Base-by-base conservation (phyloP, 306 rosid species). In the Mimosa pudica region DNA sequence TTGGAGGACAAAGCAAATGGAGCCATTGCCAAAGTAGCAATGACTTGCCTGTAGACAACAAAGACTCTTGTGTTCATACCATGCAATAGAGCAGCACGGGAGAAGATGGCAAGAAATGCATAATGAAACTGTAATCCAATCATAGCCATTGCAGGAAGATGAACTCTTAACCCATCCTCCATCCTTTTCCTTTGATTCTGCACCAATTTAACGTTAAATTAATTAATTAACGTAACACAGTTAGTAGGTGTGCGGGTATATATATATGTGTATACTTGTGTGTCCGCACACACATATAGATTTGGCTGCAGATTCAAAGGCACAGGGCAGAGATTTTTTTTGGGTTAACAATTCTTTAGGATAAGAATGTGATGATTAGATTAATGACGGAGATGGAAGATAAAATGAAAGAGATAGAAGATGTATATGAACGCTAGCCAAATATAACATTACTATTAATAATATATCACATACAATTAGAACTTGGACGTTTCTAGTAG, bases 31-130 rank as follows among this genome's bases (percentile, higher is more conserved):
- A 90, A 78, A 68, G 96, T 88, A 78, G 92, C 92, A 79, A 88
- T 69, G 73, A 81, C 91, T 70, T 90, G 96, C 47, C 97, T 85
- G 60, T 93, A 90, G 2, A 77, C 88, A 32, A 90, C 90, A 47
- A 88, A 88, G 4, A 88, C 89, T 1, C 90, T 85, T 1, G 96
- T 83, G 76, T 88, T 90, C 94, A 84, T 84, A 36, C 96, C 96
- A 42, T 87, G 87, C 46, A 89, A 10, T 17, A 91, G 79, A 77
- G 96, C 97, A 63, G 89, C 90, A 55, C 92, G 82, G 3, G 91
- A 11, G 82, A 86, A 79, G 60, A 93, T 87, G 44, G 92, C 82
- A 47, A 88, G 88, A 0, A 84, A 85, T 73, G 96, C 89, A 51
- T 89, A 91, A 62, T 84, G 84, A 80, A 85, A 49, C 71, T 93